Conservation (phyloP, 495 filamentous ascomycete genomes). For the Tricharina praecox region DNA sequence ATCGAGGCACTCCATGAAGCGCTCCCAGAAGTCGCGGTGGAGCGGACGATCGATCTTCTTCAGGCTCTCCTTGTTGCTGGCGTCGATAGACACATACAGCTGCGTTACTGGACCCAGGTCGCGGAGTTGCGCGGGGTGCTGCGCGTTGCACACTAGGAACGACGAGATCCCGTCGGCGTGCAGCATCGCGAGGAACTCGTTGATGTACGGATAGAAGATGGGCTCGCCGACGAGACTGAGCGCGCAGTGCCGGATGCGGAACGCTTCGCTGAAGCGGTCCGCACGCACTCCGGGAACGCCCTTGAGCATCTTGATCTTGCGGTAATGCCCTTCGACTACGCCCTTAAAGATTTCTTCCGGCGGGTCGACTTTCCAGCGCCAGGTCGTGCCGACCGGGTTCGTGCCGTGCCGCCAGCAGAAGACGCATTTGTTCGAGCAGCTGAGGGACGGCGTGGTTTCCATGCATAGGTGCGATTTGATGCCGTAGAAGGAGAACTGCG, state of each 20-base stretch:
- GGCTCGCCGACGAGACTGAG: constrained; percentile 83
- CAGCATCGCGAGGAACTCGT: constrained; percentile 65
- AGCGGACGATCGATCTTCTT: constrained; percentile 77
- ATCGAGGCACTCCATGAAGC: constrained; percentile 76
- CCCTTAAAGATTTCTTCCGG: constrained; percentile 77
- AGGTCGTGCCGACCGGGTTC: constrained; percentile 87
- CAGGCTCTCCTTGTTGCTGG: constrained; percentile 73
- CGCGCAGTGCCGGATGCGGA: constrained; percentile 84
- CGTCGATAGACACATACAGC: constrained; percentile 89
- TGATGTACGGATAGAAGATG: constrained; percentile 96
- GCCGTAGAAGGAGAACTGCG: constrained; percentile 69
- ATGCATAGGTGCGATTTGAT: constrained; percentile 92
- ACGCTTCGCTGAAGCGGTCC: constrained; percentile 80
- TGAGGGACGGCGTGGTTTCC: constrained; percentile 89
- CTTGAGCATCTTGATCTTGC: constrained; percentile 93
- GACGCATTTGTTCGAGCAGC: constrained; percentile 94
- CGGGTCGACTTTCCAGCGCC: constrained; percentile 88
- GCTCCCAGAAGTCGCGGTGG: constrained; percentile 94
- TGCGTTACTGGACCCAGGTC: constrained; percentile 71
- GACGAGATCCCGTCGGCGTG: constrained; percentile 76
- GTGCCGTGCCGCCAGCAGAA: constrained; percentile 98
- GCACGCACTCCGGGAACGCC: constrained; percentile 84
- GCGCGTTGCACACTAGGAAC: constrained; percentile 96
- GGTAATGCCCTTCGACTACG: constrained; percentile 78
- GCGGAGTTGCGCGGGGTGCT: constrained; percentile 81